Conservation (phyloP, 1,139 yeast genomes). For the Protomyces lactucae-debilis region DNA sequence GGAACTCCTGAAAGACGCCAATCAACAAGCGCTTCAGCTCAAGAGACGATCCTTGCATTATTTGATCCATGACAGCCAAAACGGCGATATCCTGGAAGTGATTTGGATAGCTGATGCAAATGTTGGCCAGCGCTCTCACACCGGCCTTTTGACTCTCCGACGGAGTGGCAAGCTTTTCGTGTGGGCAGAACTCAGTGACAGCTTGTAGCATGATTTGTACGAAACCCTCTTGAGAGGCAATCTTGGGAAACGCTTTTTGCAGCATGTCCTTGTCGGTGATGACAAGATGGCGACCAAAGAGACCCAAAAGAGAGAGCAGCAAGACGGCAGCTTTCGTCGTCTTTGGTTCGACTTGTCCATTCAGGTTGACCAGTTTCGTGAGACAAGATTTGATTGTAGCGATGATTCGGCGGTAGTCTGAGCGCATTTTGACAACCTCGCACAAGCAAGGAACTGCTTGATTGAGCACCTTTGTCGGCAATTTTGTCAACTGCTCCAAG, state of each 20-base stretch:
- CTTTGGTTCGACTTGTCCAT: background rate
- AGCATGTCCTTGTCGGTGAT: constrained; percentile 43
- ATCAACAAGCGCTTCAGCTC: constrained; percentile 8
- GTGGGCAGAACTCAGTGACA: background rate
- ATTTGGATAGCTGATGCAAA: constrained; percentile 6
- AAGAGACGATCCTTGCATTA: constrained; percentile 8
- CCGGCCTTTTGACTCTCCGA: constrained; percentile 1
- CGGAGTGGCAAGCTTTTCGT: background rate
- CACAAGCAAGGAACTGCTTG: constrained; percentile 68
- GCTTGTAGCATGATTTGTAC: background rate
- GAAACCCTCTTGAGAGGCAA: background rate
- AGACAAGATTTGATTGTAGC: constrained; percentile 58
- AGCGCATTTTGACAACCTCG: constrained; percentile 48
- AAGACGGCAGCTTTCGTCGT: constrained; percentile 46
- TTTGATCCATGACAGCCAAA: constrained; percentile 3
- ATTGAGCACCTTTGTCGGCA: constrained; percentile 48
- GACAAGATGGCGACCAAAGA: constrained; percentile 63
- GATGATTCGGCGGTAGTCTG: constrained; percentile 49
- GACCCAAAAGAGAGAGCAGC: constrained; percentile 59
- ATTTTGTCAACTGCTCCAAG: constrained; percentile 53
- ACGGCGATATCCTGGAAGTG: constrained; percentile 3
- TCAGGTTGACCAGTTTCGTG: background rate
- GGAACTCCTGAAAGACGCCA: constrained; percentile 1
- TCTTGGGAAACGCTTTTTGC: background rate
- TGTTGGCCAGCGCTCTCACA: constrained; percentile 7